A percentile compares a stretch with the other conserved stretches of the same genome.
phyloP scores from a whole-genome alignment of 2,329 filamentous ascomycete species.

The Calonectria pteridis region DNA sequence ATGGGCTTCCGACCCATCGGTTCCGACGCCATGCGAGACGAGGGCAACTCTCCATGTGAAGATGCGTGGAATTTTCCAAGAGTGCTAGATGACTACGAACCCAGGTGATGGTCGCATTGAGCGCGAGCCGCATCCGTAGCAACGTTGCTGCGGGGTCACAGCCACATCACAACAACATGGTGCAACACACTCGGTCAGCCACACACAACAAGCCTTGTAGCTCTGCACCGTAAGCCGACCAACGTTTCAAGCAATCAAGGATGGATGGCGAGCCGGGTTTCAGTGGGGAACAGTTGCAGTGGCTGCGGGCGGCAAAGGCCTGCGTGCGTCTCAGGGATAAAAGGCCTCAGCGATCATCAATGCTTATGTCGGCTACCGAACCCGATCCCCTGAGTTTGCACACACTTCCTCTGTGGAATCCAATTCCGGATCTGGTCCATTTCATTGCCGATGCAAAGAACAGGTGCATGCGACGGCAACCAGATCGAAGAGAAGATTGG shows the following conservation, averaged over 20 bases:
- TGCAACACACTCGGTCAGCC: neutral
- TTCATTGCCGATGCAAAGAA: neutral
- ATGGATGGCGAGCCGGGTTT: neutral
- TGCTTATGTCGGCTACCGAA: neutral
- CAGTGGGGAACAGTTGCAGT: neutral
- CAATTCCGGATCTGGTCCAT: neutral
- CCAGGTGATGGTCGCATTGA: neutral
- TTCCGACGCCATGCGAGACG: neutral
- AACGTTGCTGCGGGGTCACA: constrained; percentile 4
- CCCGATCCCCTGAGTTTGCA: neutral
- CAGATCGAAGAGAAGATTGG: neutral
- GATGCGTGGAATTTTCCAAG: too few species aligned
- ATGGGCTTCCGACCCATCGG: too few species aligned
- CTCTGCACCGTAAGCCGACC: neutral
- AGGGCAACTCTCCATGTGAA: neutral
- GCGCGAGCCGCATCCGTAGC: neutral
- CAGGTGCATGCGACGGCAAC: neutral
- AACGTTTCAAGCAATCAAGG: neutral
- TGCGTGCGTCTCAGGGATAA: neutral
- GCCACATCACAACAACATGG: neutral
- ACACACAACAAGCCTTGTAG: neutral
- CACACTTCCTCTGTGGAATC: too few species aligned
- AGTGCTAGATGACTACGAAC: neutral
- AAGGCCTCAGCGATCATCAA: neutral
- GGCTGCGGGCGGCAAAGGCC: neutral